These are phyloP conservation scores for Hordeum marinum DNA, from an alignment of 176 grass and related monocot genomes.

Conservation along the genomic window DNA sequence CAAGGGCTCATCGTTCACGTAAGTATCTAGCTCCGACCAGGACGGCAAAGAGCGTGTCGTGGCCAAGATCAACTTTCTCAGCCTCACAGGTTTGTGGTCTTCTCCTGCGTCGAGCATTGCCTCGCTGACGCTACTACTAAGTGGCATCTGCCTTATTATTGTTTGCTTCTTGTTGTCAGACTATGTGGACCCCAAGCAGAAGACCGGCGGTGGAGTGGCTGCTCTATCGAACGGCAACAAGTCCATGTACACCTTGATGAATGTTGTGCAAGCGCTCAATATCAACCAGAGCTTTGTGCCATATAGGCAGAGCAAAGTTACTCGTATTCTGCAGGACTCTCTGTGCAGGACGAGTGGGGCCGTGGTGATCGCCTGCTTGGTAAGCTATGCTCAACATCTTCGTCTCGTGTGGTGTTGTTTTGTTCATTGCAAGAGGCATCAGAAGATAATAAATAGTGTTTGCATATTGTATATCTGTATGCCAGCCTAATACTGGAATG, in stretches of 20 bases:
- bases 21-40: conserved; percentile 23
- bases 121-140: no score
- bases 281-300: conserved; percentile 40
- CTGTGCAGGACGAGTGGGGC: conserved; percentile 34
- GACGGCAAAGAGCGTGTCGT: conserved; percentile 4
- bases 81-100: conserved; percentile 26
- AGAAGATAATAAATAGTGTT: not conserved
- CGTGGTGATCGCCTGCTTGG: conserved; percentile 52
- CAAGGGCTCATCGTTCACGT: conserved; percentile 53
- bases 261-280: conserved; percentile 51
- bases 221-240: conserved; percentile 30
- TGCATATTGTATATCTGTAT: not conserved
- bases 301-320: conserved; percentile 56
- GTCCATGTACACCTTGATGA: conserved; percentile 50
- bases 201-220: not conserved
- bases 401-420: not conserved
- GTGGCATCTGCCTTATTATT: not conserved
- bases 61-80: conserved; percentile 51
- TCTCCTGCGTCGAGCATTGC: no score
- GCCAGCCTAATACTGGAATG: not conserved
- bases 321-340: conserved; percentile 63
- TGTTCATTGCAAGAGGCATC: not conserved
- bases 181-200: conserved; percentile 44
- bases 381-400: conserved; percentile 16
- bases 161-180: conserved; percentile 1